Evolutionary conservation across 2,329 filamentous ascomycete species (phyloP).

Genomic region (Aphanocladium album): DNA sequence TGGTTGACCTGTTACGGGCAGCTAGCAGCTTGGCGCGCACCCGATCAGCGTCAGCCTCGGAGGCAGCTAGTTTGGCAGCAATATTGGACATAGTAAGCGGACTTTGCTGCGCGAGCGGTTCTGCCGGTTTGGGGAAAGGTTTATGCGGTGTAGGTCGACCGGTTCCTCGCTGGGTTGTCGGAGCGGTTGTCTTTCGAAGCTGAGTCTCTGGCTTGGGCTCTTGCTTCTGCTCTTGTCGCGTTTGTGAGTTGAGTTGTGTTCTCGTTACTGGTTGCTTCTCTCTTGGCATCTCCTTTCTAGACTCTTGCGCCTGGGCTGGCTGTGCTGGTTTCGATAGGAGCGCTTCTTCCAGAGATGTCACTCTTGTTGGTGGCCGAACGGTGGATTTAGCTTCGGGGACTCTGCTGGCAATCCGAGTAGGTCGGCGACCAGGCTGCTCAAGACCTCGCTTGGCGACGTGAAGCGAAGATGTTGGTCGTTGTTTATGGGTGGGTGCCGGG

Average conservation of each 20-base stretch:
- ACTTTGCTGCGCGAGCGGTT: constrained; percentile 44
- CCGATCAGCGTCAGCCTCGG: constrained; percentile 59
- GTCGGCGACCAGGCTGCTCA: constrained; percentile 6
- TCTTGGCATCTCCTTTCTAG: not conserved
- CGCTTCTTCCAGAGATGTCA: constrained; percentile 5
- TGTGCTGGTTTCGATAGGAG: not conserved
- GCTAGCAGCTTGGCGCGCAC: constrained; percentile 59
- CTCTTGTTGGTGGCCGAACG: not conserved
- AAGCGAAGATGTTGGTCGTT: not conserved
- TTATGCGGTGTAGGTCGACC: constrained; percentile 28
- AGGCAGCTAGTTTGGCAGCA: constrained; percentile 58
- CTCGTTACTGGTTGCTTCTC: not conserved
- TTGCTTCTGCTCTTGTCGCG: not conserved
- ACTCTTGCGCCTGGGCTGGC: not conserved
- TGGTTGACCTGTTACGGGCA: constrained; percentile 27
- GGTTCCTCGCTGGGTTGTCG: not conserved
- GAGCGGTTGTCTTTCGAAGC: not conserved
- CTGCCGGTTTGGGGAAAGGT: constrained; percentile 18
- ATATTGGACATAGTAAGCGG: constrained; percentile 58
- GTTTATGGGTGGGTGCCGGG: not conserved
- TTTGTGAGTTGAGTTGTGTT: not conserved
- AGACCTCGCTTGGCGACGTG: constrained; percentile 2
- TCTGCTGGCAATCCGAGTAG: not conserved
- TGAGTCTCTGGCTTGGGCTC: not conserved
- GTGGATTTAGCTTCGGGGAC: not conserved